Evolutionary conservation across 805 yeast species (phyloP), one percentile per base, ranked within the genome.

Genomic region (Saccharomyces paradoxus): DNA sequence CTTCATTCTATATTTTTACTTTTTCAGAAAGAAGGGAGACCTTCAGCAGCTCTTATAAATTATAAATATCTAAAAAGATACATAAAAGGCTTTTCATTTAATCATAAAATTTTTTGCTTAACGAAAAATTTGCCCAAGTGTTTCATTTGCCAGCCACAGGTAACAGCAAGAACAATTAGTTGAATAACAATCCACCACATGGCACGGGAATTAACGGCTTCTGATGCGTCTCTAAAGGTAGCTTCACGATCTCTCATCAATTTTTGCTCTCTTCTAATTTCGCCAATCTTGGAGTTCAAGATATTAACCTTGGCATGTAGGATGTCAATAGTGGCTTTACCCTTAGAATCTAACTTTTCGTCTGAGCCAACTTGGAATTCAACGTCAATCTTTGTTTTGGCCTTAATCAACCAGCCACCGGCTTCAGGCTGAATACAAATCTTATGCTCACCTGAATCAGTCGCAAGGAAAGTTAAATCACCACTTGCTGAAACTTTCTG

Each of bases 381-480:
- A 55, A 86, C 78, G 56, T 78, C 77, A 53, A 84, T 74, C 63
- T 83, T 77, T 55, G 84, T 81, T 55, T 74, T 75, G 60, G 77
- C 75, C 63, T 80, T 80, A 56, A 81, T 76, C 63, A 87, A 77
- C 83, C 90, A 86, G 53, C 87, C 89, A 14, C 66, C 68, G 6
- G 74, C 66, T 55, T 72, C 74, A n/a, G 77, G 75, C 57, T 73
- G 75, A 58, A 86, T 74, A 70, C 94, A 86, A 67, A 86, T 81
- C 70, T 81, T 82, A 72, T 86, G 92, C 65, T 86, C 92, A 62
- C 94, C 94, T 17, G 86, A 74, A 58, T 84, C 91, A 46, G 80
- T 70, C 1, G 92, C 86, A 41, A 87, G 81, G 73, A 85, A 86
- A 9, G 89, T 80, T 65, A 86, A 84, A 58, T 84, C 87, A 30